phyloP scores from a whole-genome alignment of 257 asterid genomes.

The Solanum habrochaites region DNA sequence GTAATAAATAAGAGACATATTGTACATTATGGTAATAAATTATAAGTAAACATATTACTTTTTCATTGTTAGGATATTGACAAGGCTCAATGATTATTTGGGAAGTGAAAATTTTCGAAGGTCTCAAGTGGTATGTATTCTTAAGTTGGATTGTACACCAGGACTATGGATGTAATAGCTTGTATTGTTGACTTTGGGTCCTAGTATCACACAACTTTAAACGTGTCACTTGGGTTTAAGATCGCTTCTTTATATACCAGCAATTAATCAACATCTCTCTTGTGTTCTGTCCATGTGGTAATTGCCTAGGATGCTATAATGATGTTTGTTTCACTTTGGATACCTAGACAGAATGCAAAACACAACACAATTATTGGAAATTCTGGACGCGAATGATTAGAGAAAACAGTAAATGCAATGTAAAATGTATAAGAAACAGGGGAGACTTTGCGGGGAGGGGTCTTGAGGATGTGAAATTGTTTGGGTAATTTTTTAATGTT shows the following conservation, averaged over 20 bases:
- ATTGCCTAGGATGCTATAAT: background rate
- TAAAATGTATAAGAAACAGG: background rate
- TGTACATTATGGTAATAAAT: background rate
- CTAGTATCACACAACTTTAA: too few relatives aligned
- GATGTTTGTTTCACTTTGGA: background rate
- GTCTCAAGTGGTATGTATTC: background rate
- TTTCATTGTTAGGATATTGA: background rate
- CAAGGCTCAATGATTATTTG: background rate
- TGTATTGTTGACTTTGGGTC: background rate
- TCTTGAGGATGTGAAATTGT: background rate
- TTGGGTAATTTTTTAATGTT: background rate
- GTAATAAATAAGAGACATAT: background rate
- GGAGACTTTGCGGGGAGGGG: too few relatives aligned
- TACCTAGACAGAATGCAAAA: background rate
- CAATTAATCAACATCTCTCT: too few relatives aligned
- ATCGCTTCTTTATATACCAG: too few relatives aligned
- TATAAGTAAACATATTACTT: background rate
- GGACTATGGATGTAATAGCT: background rate
- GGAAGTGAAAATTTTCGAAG: background rate
- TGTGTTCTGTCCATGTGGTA: background rate
- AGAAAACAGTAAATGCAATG: background rate
- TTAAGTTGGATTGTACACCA: background rate
- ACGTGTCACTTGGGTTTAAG: too few relatives aligned
- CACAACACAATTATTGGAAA: background rate
- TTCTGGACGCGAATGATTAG: background rate